Base-by-base conservation (phyloP, 352 stramenopile genomes). In the Elongisporangium prolatum region DNA sequence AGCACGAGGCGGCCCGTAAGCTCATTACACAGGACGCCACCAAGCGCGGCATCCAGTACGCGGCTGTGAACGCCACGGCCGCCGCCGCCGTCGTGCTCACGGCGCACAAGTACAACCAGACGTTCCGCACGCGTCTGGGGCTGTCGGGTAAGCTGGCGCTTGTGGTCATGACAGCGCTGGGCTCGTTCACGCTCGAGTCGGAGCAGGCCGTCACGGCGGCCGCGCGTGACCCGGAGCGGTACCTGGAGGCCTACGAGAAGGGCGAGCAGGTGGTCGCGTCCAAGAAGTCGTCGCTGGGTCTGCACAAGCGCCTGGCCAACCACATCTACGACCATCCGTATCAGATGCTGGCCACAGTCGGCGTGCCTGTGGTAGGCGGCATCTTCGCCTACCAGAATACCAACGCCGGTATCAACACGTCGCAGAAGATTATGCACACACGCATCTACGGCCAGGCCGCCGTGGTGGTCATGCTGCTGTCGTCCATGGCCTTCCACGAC, bases 341-440 rank as follows among this genome's bases (percentile, higher is more conserved):
- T 68, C 72, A 72, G 44, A 65, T 75, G 20, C 55, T 94, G 18
- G 56, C 77, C 24, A 60, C 63, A 0, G 69, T 89, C 8, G 83
- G 81, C 53, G 68, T 65, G 17, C 84, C 84, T 9, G 60, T 91
- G 7, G 84, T 94, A 0, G 82, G 78, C 18, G 68, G 80, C 52
- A 94, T 94, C 59, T 92, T 80, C 66, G 59, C 70, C 18, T 84
- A 75, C 57, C 84, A 94, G 69, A 68, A 71, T 55, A 63, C 82
- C 50, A 92, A 94, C 71, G 79, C 71, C 63, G 71, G 70, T 51
- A 86, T 94, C 65, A 72, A 75, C 44, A 48, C 63, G 7, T 92
- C 84, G 60, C 84, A 94, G 72, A 78, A 91, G 81, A 86, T 94
- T 65, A 94, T 94, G 84, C 76, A 91, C 71, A 89, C 84, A 50